A percentile compares a stretch with the other conserved stretches of the same genome.
These are phyloP conservation scores for Claviceps sp. DNA, from an alignment of 2,329 filamentous ascomycete genomes.

Conservation along the genomic window DNA sequence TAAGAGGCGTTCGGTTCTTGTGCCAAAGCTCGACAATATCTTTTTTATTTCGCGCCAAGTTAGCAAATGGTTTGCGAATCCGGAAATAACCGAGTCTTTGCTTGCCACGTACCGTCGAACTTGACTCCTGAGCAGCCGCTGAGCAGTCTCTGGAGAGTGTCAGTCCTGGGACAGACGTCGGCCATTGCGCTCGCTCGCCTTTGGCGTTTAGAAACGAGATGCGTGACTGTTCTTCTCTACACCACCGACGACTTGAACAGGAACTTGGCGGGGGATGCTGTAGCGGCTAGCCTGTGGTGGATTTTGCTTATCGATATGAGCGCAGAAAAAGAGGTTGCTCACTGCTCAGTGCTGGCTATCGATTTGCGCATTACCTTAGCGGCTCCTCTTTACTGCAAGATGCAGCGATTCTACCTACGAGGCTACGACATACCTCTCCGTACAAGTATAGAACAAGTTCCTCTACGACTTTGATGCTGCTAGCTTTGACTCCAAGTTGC, in stretches of 20 bases:
- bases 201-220: background rate
- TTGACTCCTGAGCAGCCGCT: background rate
- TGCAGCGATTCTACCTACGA: no score
- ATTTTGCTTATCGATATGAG: conserved; percentile 4
- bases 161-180: conserved; percentile 1
- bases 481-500: no score
- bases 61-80: background rate
- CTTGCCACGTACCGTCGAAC: conserved; percentile 4
- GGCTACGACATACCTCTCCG: no score
- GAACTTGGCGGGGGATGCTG: conserved; percentile 1
- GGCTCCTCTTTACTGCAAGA: no score
- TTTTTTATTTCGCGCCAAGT: conserved; percentile 11
- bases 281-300: background rate
- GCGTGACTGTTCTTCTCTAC: background rate
- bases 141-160: background rate
- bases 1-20: conserved; percentile 29
- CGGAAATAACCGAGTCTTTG: background rate
- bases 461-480: no score
- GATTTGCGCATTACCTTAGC: no score
- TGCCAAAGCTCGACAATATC: conserved; percentile 33
- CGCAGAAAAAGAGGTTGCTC: background rate
- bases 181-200: background rate
- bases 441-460: no score
- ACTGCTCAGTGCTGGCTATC: no score
- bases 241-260: background rate